Evolutionary conservation across 805 yeast genomes (phyloP).

Genomic region (Saccharomycopsis amapae): DNA sequence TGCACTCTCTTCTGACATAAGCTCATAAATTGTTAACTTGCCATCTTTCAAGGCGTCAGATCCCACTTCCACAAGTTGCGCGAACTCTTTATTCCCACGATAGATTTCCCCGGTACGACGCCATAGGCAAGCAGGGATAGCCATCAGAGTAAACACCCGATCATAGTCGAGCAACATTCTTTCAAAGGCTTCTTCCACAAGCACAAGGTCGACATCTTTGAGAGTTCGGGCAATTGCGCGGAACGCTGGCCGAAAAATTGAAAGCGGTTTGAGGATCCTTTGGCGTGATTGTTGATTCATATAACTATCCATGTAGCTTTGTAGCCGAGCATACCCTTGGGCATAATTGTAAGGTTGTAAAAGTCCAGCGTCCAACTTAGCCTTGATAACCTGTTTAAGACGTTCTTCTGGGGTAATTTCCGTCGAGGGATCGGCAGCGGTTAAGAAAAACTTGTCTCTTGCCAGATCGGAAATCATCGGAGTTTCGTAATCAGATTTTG

Average conservation of each 20-base stretch:
- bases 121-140: slow-evolving; percentile 97
- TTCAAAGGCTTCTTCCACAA: slow-evolving; percentile 92
- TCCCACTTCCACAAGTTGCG: slow-evolving; percentile 80
- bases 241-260: slow-evolving; percentile 86
- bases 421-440: slow-evolving; percentile 96
- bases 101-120: slow-evolving; percentile 94
- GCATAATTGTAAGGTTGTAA: slow-evolving; percentile 91
- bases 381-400: slow-evolving; percentile 86
- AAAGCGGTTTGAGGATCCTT: slow-evolving; percentile 76
- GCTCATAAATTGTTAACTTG: slow-evolving; percentile 81
- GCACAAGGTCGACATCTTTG: slow-evolving; percentile 82
- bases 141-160: slow-evolving; percentile 93
- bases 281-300: slow-evolving; percentile 81
- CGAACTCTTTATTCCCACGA: slow-evolving; percentile 93
- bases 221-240: slow-evolving; percentile 85
- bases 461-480: slow-evolving; percentile 53
- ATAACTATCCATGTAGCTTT: slow-evolving; percentile 84
- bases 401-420: slow-evolving; percentile 93
- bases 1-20: slow-evolving; percentile 93
- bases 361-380: slow-evolving; percentile 89
- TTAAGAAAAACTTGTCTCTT: slow-evolving; percentile 83
- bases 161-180: slow-evolving; percentile 90
- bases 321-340: slow-evolving; percentile 83
- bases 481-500: too few species aligned
- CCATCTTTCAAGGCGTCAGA: slow-evolving; percentile 93